phyloP scores from a whole-genome alignment of 148 eudicot species.

The Diospyros lotus region DNA sequence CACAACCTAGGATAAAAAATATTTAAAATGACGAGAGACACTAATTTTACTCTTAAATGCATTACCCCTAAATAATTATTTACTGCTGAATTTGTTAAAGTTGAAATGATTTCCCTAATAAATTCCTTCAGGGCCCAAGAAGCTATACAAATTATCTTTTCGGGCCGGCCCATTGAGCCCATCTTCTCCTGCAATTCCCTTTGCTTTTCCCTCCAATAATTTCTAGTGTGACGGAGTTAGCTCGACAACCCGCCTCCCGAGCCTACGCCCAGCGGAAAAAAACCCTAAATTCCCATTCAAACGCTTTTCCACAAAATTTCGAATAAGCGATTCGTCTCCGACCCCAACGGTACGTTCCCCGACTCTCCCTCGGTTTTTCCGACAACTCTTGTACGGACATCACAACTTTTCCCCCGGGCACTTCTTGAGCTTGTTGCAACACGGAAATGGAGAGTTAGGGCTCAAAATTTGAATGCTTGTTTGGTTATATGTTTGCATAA shows the following conservation, averaged over 20 bases:
- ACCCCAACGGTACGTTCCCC: slow-evolving; percentile 9
- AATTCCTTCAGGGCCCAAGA: no score
- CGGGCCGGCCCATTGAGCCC: no score
- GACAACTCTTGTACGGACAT: background rate
- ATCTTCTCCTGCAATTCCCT: no score
- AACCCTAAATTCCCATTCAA: slow-evolving; percentile 7
- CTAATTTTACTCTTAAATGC: no score
- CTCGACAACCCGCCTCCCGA: slow-evolving; percentile 5
- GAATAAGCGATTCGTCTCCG: background rate
- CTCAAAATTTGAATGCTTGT: background rate
- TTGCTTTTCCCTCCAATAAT: no score
- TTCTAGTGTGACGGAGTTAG: background rate
- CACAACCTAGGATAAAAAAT: no score
- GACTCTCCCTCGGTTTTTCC: background rate
- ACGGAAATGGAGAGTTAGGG: background rate
- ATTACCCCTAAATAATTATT: no score
- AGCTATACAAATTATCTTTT: no score
- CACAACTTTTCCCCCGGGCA: background rate
- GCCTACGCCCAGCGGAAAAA: background rate
- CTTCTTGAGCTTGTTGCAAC: background rate
- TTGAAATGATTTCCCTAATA: no score
- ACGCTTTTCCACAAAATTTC: background rate
- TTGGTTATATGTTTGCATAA: background rate
- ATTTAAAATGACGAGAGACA: no score
- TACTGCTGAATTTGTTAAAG: no score